phyloP scores from a whole-genome alignment of 2,329 filamentous ascomycete species.

The Thermothelomyces thermophilus region DNA sequence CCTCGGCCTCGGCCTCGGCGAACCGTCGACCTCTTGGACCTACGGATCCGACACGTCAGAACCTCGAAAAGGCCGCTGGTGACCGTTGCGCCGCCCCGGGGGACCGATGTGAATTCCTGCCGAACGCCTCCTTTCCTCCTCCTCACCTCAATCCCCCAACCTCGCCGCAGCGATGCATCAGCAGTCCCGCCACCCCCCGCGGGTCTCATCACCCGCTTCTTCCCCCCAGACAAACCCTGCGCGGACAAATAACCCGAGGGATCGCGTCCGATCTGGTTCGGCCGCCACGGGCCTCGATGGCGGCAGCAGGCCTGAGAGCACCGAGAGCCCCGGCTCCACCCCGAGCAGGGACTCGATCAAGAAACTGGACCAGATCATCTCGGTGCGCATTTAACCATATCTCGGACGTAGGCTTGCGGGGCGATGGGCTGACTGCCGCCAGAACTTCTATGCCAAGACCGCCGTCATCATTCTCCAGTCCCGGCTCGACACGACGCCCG shows the following conservation, averaged over 20 bases:
- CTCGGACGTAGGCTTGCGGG: background rate
- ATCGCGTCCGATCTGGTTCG: constrained; percentile 45
- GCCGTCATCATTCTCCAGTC: constrained; percentile 78
- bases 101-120: constrained; percentile 19
- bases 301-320: constrained; percentile 40
- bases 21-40: background rate
- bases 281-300: constrained; percentile 37
- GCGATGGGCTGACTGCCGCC: constrained; percentile 14
- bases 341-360: constrained; percentile 61
- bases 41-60: background rate
- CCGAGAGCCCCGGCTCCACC: constrained; percentile 31
- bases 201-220: constrained; percentile 65
- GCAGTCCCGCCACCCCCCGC: constrained; percentile 69
- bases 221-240: constrained; percentile 66
- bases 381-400: constrained; percentile 47
- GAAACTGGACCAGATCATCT: constrained; percentile 89
- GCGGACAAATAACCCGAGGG: constrained; percentile 68
- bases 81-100: constrained; percentile 4
- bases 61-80: background rate
- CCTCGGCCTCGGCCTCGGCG: background rate
- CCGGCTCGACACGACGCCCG: constrained; percentile 61
- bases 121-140: constrained; percentile 5
- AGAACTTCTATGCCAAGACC: constrained; percentile 91
- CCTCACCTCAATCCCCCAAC: constrained; percentile 6
- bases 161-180: constrained; percentile 66